Conservation (phyloP, 106 monocot genomes). For the Cymbidium sinense region DNA sequence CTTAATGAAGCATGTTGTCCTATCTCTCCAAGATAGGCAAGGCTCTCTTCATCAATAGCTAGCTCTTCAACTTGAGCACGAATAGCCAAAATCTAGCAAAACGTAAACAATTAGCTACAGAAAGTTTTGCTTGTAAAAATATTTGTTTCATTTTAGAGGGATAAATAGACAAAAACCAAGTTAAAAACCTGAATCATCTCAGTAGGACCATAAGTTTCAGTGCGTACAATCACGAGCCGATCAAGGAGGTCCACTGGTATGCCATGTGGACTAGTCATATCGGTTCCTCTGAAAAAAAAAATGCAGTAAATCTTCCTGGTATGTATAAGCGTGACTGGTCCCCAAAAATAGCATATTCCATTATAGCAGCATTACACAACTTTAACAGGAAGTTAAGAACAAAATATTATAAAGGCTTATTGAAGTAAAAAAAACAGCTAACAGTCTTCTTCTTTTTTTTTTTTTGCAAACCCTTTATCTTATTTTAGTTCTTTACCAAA, state of each 20-base stretch:
- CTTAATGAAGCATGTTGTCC: constrained; percentile 88
- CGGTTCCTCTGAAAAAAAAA: constrained; percentile 68
- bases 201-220: constrained; percentile 89
- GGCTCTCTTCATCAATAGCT: constrained; percentile 88
- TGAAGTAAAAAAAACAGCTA: neutral
- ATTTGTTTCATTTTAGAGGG: neutral
- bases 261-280: constrained; percentile 91
- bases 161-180: neutral
- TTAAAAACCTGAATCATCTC: constrained; percentile 96
- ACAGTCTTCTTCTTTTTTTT: neutral
- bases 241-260: constrained; percentile 93
- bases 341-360: neutral
- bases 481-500: constrained; percentile 1
- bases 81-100: constrained; percentile 81
- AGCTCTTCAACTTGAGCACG: constrained; percentile 93
- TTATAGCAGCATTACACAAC: no score
- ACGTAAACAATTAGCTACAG: neutral
- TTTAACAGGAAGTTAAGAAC: neutral
- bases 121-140: neutral
- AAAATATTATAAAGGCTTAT: neutral
- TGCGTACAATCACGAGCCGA: constrained; percentile 84
- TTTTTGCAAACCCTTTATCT: neutral
- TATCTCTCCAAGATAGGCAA: constrained; percentile 93
- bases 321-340: neutral
- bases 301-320: neutral